Percentiles rank a stretch among this genome's conserved stretches.
Conservation (phyloP, 768 basidiomycete genomes). For the Russula virescens region DNA sequence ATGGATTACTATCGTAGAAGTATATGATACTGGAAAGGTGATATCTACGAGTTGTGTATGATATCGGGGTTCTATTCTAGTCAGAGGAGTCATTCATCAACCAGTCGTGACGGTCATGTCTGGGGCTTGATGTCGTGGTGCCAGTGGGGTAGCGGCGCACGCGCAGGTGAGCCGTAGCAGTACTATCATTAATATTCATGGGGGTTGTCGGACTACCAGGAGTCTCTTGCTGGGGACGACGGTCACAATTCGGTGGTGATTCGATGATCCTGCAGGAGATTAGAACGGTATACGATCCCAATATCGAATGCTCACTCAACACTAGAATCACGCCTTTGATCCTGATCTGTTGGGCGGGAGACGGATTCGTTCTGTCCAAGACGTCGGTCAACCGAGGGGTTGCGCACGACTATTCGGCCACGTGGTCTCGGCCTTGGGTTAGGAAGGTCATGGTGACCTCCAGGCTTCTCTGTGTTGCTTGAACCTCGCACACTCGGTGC, state of each 20-base stretch:
- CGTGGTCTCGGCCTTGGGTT: slow-evolving; percentile 14
- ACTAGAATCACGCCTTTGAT: slow-evolving; percentile 10
- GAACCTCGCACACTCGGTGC: not conserved
- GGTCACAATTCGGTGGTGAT: not conserved
- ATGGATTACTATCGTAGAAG: not conserved
- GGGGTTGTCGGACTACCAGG: not conserved
- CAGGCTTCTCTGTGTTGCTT: not conserved
- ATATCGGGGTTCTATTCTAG: not conserved
- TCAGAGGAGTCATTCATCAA: slow-evolving; percentile 19
- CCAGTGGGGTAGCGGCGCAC: not conserved
- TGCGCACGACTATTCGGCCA: not conserved
- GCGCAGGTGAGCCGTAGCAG: not conserved
- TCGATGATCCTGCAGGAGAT: slow-evolving; percentile 13
- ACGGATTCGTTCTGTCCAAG: not conserved
- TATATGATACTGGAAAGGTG: not conserved
- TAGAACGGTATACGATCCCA: not conserved
- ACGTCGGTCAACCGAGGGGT: not conserved
- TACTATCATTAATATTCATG: not conserved
- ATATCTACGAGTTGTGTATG: not conserved
- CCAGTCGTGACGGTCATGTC: slow-evolving; percentile 15
- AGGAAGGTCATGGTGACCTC: not conserved
- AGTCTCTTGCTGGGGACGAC: not conserved
- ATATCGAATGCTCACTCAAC: slow-evolving; percentile 10
- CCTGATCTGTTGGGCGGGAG: not conserved
- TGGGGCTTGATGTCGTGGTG: not conserved